Base-by-base conservation (phyloP, 306 rosid genomes). In the Pachyrhizus erosus region DNA sequence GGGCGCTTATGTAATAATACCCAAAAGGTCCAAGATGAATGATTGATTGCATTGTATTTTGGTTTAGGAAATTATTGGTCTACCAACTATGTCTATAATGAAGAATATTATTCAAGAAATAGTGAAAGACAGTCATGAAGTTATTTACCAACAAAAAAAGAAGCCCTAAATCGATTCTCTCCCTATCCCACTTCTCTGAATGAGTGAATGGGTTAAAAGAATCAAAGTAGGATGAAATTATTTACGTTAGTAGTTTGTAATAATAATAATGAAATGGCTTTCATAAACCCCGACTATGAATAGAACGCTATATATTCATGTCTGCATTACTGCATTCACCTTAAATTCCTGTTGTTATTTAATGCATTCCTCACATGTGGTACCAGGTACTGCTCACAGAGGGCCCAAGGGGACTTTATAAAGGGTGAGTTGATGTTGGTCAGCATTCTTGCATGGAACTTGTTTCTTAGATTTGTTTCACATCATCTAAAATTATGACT, bases 371-470 rank as follows among this genome's bases (percentile, higher is more conserved):
- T 65, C 77, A 34, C 76, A 18, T 72, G 49, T 84, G 82, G 78
- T 87, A 91, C 61, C 93, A 96, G 99, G 97, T 93, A 60, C 76
- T 88, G 82, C 87, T 64, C 75, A 85, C 91, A 9, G 98, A 96
- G 91, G 99, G 99, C 61, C 94, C 98, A 37, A 86, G 69, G 79
- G 97, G 94, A 55, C 97, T 96, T 74, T 96, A 96, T 91, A 93
- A 96, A 83, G 99, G 97, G 98, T 96, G 80, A 90, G 98, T 86
- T 79, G 83, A 74, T 42, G 43, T 85, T 71, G 61, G 20, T n/a
- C 57, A 31, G 10, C 57, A 37, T 74, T 80, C 78, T 77, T 80
- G 18, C 61, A 45, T 69, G 61, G 12, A 60, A 24, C 23, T 77
- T 68, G 24, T 73, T 66, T 78, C 62, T 79, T 61, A 29, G 20